Evolutionary conservation across 225 moss, liverwort and hornwort genomes (phyloP).

Genomic region (Climacium dendroides): DNA sequence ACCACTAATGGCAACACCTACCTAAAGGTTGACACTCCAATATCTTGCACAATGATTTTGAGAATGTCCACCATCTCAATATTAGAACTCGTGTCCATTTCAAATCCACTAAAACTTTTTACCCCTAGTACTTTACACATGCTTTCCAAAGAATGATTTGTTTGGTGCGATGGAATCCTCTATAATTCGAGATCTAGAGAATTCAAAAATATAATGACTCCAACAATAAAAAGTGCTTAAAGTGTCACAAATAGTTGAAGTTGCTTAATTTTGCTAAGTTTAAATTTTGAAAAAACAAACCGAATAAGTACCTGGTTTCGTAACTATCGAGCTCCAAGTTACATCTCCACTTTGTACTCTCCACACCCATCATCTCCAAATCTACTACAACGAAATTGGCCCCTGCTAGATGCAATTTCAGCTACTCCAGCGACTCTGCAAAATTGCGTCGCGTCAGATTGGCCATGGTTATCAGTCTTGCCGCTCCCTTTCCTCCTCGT

Average conservation of each 20-base stretch:
- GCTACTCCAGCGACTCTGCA: slow-evolving; percentile 50
- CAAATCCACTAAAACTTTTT: not conserved
- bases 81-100: not conserved
- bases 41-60: not conserved
- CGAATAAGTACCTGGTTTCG: slow-evolving; percentile 26
- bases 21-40: not conserved
- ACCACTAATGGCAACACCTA: not conserved
- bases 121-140: not conserved
- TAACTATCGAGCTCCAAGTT: slow-evolving; percentile 55
- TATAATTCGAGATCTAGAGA: too few relatives aligned
- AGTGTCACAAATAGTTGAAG: not conserved
- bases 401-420: slow-evolving; percentile 32
- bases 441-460: slow-evolving; percentile 71
- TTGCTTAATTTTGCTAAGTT: not conserved
- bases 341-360: slow-evolving; percentile 71
- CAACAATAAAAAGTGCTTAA: not conserved
- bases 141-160: not conserved
- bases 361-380: slow-evolving; percentile 90
- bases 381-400: slow-evolving; percentile 80
- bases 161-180: not conserved
- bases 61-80: not conserved
- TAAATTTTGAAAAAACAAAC: too few relatives aligned
- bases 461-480: slow-evolving; percentile 48
- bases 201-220: not conserved
- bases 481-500: not conserved